Percentiles rank a stretch among this genome's conserved stretches.
phyloP scores from a whole-genome alignment of 495 filamentous ascomycete species.

The Penicillium paxilli region DNA sequence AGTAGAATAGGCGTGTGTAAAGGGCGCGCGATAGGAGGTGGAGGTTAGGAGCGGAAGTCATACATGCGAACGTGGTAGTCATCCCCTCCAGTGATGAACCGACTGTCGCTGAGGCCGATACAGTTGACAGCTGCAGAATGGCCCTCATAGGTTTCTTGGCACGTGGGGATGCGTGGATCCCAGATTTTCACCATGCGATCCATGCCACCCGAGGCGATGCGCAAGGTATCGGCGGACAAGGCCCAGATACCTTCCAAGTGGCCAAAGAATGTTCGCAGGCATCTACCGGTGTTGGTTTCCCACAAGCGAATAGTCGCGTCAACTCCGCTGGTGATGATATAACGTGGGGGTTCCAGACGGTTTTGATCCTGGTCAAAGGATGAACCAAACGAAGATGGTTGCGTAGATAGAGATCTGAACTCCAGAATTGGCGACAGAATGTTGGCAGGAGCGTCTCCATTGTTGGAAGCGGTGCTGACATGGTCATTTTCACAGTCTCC shows the following conservation, averaged over 20 bases:
- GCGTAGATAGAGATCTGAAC: constrained; percentile 35
- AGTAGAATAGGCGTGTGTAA: background rate
- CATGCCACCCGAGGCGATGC: constrained; percentile 84
- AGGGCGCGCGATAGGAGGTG: background rate
- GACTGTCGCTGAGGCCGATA: constrained; percentile 82
- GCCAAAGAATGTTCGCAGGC: constrained; percentile 90
- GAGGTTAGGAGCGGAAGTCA: constrained; percentile 62
- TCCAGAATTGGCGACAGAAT: constrained; percentile 26
- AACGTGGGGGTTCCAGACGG: constrained; percentile 73
- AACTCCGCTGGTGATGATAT: constrained; percentile 88
- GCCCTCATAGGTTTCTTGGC: constrained; percentile 86
- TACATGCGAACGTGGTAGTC: constrained; percentile 89
- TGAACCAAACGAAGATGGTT: constrained; percentile 54
- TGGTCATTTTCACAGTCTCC: constrained; percentile 58
- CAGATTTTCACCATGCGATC: constrained; percentile 97
- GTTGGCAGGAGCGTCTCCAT: constrained; percentile 25
- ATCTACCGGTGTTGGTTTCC: constrained; percentile 80
- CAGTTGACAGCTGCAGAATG: constrained; percentile 91
- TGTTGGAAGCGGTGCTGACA: constrained; percentile 37
- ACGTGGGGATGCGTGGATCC: constrained; percentile 88
- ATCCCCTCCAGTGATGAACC: constrained; percentile 87
- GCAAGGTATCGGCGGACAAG: constrained; percentile 84
- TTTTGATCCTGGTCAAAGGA: constrained; percentile 57
- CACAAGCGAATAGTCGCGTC: constrained; percentile 92
- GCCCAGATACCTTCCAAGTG: constrained; percentile 97